These are phyloP conservation scores for Fusarium begoniae DNA, from an alignment of 2,329 filamentous ascomycete species.

Conservation along the genomic window DNA sequence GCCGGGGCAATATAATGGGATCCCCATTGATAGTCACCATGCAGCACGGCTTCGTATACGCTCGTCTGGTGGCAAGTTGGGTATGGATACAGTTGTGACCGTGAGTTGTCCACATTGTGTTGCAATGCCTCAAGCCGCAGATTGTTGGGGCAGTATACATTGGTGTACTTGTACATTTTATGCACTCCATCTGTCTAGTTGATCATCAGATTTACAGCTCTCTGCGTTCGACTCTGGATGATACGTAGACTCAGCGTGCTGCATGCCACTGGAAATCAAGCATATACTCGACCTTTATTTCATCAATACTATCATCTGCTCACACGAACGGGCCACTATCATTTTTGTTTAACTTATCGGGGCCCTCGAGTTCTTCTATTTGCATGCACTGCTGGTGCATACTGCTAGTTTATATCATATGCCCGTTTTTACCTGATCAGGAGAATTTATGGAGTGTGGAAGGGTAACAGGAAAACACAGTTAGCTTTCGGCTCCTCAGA, in stretches of 20 bases:
- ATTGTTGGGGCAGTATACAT: background rate
- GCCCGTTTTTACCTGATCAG: background rate
- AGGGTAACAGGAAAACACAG: background rate
- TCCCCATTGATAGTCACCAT: background rate
- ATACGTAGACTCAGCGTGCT: background rate
- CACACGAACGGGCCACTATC: background rate
- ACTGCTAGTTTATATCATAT: no score
- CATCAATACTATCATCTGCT: background rate
- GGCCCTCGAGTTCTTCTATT: background rate
- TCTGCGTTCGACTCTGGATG: background rate
- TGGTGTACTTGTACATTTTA: background rate
- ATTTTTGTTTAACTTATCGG: background rate
- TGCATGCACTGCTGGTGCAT: background rate
- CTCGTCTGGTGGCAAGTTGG: slow-evolving; percentile 6
- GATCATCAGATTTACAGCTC: background rate
- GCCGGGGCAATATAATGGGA: background rate
- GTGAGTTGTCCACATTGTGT: slow-evolving; percentile 1
- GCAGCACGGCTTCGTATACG: background rate
- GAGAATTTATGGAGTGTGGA: background rate
- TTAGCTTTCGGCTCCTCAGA: background rate
- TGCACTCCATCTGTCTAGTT: background rate
- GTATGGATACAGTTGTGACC: slow-evolving; percentile 1
- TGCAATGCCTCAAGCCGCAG: background rate
- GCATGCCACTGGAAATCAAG: background rate
- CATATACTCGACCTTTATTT: background rate